Percentiles rank a stretch among this genome's conserved stretches.
Evolutionary conservation across 2,329 filamentous ascomycete genomes (phyloP).

Genomic region (Nothophoma quercina): DNA sequence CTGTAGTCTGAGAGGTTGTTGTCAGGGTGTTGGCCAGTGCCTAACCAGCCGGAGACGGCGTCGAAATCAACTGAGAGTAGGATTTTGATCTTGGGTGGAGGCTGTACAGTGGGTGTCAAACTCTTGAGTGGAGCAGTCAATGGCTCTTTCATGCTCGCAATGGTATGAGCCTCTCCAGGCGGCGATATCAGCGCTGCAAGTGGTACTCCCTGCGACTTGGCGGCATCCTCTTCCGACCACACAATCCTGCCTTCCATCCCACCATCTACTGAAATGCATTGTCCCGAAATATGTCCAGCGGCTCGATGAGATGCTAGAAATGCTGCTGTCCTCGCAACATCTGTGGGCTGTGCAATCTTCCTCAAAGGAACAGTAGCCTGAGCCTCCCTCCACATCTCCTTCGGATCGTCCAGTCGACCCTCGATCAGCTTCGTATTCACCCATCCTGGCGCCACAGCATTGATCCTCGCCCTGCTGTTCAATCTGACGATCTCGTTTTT

Average conservation of each 20-base stretch:
- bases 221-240: conserved; percentile 56
- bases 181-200: too few relatives aligned
- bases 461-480: conserved; percentile 60
- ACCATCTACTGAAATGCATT: conserved; percentile 61
- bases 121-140: too few relatives aligned
- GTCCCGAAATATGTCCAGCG: conserved; percentile 62
- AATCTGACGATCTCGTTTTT: conserved; percentile 64
- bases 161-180: too few relatives aligned
- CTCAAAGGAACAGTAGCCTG: conserved; percentile 58
- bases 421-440: conserved; percentile 58
- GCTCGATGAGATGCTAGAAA: conserved; percentile 61
- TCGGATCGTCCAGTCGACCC: conserved; percentile 58
- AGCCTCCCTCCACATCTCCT: conserved; percentile 59
- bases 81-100: conserved; percentile 48
- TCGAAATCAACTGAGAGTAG: conserved; percentile 62
- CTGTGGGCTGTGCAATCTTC: conserved; percentile 58
- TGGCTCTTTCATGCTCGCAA: too few relatives aligned
- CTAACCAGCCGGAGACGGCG: conserved; percentile 67
- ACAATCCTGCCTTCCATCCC: conserved; percentile 61
- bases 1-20: conserved; percentile 66
- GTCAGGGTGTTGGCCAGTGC: conserved; percentile 61
- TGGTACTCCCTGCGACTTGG: conserved; percentile 10
- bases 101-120: not conserved
- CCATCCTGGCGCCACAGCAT: conserved; percentile 61
- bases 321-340: conserved; percentile 58